phyloP scores from a whole-genome alignment of 1,284 basidiomycete genomes.

The Sporisorium reilianum region DNA sequence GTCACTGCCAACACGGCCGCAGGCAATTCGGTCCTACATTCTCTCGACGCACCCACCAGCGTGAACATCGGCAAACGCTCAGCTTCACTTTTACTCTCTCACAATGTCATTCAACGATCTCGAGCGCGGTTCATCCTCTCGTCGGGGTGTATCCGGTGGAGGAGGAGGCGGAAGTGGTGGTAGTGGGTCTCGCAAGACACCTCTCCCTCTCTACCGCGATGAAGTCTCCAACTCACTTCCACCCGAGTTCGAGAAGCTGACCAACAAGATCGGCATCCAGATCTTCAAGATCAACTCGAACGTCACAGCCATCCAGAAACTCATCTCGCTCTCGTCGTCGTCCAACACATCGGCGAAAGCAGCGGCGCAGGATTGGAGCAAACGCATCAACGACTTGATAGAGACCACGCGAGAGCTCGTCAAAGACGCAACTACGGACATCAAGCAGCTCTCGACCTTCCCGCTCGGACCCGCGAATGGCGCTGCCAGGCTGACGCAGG shows the following conservation, averaged over 20 bases:
- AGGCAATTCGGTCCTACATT: not conserved
- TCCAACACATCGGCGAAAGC: slow-evolving; percentile 24
- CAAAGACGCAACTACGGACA: slow-evolving; percentile 89
- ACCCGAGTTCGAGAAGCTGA: slow-evolving; percentile 77
- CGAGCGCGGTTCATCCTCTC: slow-evolving; percentile 68
- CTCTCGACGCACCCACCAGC: not conserved
- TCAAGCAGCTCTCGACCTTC: slow-evolving; percentile 76
- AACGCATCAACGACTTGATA: slow-evolving; percentile 79
- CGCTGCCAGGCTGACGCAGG: slow-evolving; percentile 72
- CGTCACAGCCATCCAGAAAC: slow-evolving; percentile 90
- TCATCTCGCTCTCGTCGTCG: slow-evolving; percentile 79
- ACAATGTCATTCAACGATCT: slow-evolving; percentile 73
- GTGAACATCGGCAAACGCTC: not conserved
- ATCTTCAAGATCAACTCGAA: slow-evolving; percentile 99
- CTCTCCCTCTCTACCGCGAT: slow-evolving; percentile 46
- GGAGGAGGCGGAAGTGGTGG: slow-evolving; percentile 15
- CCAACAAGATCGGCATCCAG: slow-evolving; percentile 89
- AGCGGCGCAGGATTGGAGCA: slow-evolving; percentile 74
- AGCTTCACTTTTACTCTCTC: not conserved
- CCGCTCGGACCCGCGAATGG: slow-evolving; percentile 26
- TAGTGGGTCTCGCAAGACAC: slow-evolving; percentile 41
- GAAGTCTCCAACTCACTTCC: slow-evolving; percentile 26
- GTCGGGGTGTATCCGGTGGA: slow-evolving; percentile 18
- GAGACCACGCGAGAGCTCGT: slow-evolving; percentile 94
- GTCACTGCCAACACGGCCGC: not conserved